phyloP scores from a whole-genome alignment of 2,329 filamentous ascomycete genomes.

The Lecanicillium sp. region DNA sequence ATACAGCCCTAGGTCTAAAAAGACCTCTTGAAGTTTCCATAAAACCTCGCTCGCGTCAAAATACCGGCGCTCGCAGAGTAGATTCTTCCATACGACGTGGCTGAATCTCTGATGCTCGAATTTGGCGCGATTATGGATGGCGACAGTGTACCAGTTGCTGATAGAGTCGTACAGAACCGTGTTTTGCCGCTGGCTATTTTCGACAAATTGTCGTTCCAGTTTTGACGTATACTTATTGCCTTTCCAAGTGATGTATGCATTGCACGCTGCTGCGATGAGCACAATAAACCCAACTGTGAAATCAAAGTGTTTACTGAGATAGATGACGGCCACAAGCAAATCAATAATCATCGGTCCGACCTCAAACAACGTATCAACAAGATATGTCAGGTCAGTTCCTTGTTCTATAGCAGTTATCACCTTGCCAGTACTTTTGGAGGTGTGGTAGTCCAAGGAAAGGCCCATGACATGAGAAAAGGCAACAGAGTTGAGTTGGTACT shows the following conservation, averaged over 20 bases:
- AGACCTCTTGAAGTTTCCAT: slow-evolving; percentile 7
- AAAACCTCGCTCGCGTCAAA: slow-evolving; percentile 9
- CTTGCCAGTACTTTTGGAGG: slow-evolving; percentile 52
- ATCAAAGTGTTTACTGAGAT: slow-evolving; percentile 48
- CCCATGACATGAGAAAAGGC: slow-evolving; percentile 57
- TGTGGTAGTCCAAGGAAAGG: slow-evolving; percentile 61
- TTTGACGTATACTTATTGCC: slow-evolving; percentile 9
- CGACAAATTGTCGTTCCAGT: slow-evolving; percentile 9
- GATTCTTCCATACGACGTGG: slow-evolving; percentile 6
- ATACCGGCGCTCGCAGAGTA: slow-evolving; percentile 8
- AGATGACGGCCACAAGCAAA: slow-evolving; percentile 48
- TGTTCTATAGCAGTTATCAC: slow-evolving; percentile 54
- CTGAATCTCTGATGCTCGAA: slow-evolving; percentile 16
- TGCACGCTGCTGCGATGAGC: slow-evolving; percentile 12
- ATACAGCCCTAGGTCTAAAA: slow-evolving; percentile 14
- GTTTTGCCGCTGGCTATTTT: slow-evolving; percentile 11
- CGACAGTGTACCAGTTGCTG: slow-evolving; percentile 44
- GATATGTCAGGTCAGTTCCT: slow-evolving; percentile 46
- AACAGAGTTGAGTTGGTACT: slow-evolving; percentile 41
- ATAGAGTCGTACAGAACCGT: slow-evolving; percentile 15
- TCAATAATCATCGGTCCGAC: slow-evolving; percentile 52
- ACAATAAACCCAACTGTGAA: slow-evolving; percentile 14
- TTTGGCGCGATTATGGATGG: slow-evolving; percentile 22
- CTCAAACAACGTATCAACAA: slow-evolving; percentile 51
- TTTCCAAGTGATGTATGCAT: slow-evolving; percentile 12